A percentile compares a stretch with the other conserved stretches of the same genome.
These are phyloP conservation scores for Poa pratensis DNA, from an alignment of 176 grass and related monocot genomes.

Conservation along the genomic window DNA sequence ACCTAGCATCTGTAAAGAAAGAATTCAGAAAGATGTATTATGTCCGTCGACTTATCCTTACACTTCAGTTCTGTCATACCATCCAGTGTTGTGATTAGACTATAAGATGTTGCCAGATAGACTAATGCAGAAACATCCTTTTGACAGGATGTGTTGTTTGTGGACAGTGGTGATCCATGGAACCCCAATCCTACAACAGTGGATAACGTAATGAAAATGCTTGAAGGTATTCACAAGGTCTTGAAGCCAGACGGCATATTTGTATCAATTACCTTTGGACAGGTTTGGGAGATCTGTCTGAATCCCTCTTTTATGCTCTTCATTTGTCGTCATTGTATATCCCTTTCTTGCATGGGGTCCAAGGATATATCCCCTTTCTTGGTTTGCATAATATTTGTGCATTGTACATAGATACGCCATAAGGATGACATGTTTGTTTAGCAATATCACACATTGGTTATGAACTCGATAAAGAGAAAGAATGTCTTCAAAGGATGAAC, in stretches of 20 bases:
- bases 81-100: neutral
- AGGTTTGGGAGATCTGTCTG: conserved; percentile 53
- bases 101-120: neutral
- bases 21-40: neutral
- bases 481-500: neutral
- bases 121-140: conserved; percentile 40
- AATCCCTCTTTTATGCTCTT: conserved; percentile 21
- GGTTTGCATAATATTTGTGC: conserved; percentile 21
- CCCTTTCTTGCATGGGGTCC: neutral
- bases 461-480: neutral
- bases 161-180: conserved; percentile 97
- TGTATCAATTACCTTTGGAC: conserved; percentile 88
- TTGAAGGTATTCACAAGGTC: conserved; percentile 78
- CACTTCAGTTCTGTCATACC: neutral
- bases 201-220: conserved; percentile 88
- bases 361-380: neutral
- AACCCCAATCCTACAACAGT: conserved; percentile 68
- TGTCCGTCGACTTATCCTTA: neutral
- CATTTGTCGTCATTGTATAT: neutral
- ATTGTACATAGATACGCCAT: neutral
- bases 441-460: neutral
- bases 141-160: conserved; percentile 84
- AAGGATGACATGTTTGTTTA: neutral
- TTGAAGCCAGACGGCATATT: conserved; percentile 79
- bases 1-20: neutral